A percentile compares a stretch with the other conserved stretches of the same genome.
Conservation (phyloP, 1,139 yeast species). For the Pichia sp. region DNA sequence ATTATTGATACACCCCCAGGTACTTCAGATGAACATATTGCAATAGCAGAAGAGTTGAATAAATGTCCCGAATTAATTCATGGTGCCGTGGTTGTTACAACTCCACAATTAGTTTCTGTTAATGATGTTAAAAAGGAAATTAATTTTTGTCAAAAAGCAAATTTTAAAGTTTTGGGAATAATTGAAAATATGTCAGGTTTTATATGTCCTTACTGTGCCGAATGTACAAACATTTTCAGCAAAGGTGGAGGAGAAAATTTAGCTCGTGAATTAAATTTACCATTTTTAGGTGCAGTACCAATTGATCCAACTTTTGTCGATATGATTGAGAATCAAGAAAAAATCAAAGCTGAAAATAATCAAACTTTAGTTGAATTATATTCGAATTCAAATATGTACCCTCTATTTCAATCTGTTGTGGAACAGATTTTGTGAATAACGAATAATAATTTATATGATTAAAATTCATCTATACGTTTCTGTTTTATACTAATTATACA, state of each 20-base stretch:
- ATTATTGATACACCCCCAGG: conserved; percentile 98
- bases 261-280: conserved; percentile 53
- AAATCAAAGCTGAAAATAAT: conserved; percentile 22
- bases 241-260: conserved; percentile 86
- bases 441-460: no score
- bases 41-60: conserved; percentile 85
- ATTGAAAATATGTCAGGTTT: conserved; percentile 97
- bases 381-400: conserved; percentile 33
- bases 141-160: conserved; percentile 85
- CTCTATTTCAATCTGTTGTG: conserved; percentile 38
- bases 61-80: conserved; percentile 63
- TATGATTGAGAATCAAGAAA: conserved; percentile 58
- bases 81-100: conserved; percentile 92
- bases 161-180: conserved; percentile 72
- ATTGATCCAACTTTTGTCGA: conserved; percentile 90
- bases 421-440: conserved; percentile 10
- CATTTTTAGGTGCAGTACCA: conserved; percentile 81
- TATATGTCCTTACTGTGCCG: conserved; percentile 90
- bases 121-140: conserved; percentile 93
- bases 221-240: conserved; percentile 85
- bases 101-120: conserved; percentile 91
- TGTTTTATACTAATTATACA: not conserved
- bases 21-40: conserved; percentile 95
- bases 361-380: conserved; percentile 32
- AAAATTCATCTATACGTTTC: not conserved